Evolutionary conservation across 129 eudicot species (phyloP), one percentile per base, ranked within the genome.

Genomic region (Flaveria robusta): DNA sequence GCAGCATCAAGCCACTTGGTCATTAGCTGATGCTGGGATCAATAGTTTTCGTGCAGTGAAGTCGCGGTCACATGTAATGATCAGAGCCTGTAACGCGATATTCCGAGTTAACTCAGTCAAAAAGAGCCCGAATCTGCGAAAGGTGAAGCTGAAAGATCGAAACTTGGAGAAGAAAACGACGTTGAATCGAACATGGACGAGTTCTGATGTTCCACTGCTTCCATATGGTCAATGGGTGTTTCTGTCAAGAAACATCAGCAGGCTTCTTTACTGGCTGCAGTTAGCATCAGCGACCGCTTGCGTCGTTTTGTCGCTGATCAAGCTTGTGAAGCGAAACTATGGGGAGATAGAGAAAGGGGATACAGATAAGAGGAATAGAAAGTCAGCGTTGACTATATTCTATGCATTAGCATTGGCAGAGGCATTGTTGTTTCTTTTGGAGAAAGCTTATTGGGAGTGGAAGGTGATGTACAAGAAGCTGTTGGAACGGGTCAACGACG

Each of bases 1-100:
- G 97, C 99, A 95, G 76, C 99, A 91, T 31, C 99, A 95, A 78
- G 84, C 99, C 34, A 95, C 99, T 9, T 91, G 97, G 97, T 82
- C 94, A 8, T 31, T 89, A 46, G 51, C 93, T 8, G 99, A 86
- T 66, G 96, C 81, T 2, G 96, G 96, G 19, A 79, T 88, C 49
- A 84, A 63, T 45, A 95, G 96, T 41, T 95, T 90, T 16, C 90
- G 88, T 0, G 87, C 89, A 2, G 84, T 94, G 3, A 75, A 76
- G 66, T 76, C 92, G 1, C 78, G 87, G 51, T 88, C 98, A 7
- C 82, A 75, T 12, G 50, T 54, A 68, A 5, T 87, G 9, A 41
- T 85, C 74, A 69, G 64, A 26, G 58, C 82, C n/a, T 59, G 81
- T 1, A 87, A 68, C 65, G 54, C 76, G 0, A 11, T 85, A 26